Evolutionary conservation across 768 basidiomycete genomes (phyloP), one percentile per base, ranked within the genome.

Genomic region (Antrodiella citrinella): DNA sequence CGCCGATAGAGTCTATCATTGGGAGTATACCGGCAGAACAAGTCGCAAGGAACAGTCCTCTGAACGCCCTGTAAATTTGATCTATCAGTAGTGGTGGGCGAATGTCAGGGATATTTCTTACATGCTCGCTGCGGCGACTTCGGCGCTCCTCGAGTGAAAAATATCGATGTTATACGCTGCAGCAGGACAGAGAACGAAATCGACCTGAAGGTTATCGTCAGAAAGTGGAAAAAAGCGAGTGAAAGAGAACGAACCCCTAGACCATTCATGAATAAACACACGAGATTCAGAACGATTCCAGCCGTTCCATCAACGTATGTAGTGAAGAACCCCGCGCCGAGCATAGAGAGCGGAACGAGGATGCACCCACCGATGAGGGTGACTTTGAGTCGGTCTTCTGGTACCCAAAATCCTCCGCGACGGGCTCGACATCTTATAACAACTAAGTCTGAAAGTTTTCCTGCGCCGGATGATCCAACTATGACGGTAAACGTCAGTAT

Each of bases 371-470:
- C 76, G 4, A 70, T 55, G 26, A 78, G 59, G 1, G 75, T 67
- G 1, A 72, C 81, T 1, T 79, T 72, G 21, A 86, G 70, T 4
- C 84, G 76, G 54, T 84, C 86, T 61, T 88, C 84, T 0, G 84
- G 84, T 40, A 77, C 74, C 81, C 80, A 84, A 1, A 67, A 56
- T 0, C 82, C 82, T 0, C 71, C 71, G 20, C 82, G 74, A 4
- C 66, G 60, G 43, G 69, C 64, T 13, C 73, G 73, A 65, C 76
- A 81, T 38, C 58, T 60, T 15, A 73, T 65, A 20, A 88, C 67
- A 0, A 73, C 64, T 22, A 55, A 52, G 60, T 87, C 86, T 0
- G 85, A 85, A 0, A 84, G 52, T 13, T 68, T 69, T 1, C 85
- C 84, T 0, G 78, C 73, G 4, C 82, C 54, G 2, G 78, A 76